Conservation (phyloP, 495 filamentous ascomycete genomes). For the Penicillium egyptiacum region DNA sequence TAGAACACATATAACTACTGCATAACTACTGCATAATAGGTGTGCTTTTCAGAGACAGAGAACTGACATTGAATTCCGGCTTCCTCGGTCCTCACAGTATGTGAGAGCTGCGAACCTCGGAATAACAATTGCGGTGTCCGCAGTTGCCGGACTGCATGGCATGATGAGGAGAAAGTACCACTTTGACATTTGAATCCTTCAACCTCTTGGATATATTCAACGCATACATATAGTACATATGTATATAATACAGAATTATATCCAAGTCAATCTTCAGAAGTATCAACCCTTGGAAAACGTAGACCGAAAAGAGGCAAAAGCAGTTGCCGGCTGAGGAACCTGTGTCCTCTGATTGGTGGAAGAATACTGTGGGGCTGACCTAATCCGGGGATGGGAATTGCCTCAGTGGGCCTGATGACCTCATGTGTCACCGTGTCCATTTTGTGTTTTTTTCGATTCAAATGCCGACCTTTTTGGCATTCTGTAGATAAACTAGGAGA, state of each 20-base stretch:
- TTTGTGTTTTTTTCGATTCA: slow-evolving; percentile 4
- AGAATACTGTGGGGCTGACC: not conserved
- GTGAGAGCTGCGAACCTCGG: slow-evolving; percentile 1
- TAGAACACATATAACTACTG: no score
- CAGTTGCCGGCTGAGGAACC: slow-evolving; percentile 23
- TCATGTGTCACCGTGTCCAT: slow-evolving; percentile 10
- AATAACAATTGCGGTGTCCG: slow-evolving; percentile 9
- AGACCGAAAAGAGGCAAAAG: slow-evolving; percentile 9
- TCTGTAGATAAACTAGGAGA: slow-evolving; percentile 1
- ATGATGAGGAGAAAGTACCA: not conserved
- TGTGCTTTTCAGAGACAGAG: not conserved
- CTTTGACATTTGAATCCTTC: not conserved
- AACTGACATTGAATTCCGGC: slow-evolving; percentile 3
- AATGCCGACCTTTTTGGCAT: slow-evolving; percentile 24
- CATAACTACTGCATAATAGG: no score
- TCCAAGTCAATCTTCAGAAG: not conserved
- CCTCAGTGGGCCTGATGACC: slow-evolving; percentile 16
- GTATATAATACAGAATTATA: not conserved
- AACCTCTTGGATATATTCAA: not conserved
- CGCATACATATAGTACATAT: not conserved
- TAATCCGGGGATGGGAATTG: slow-evolving; percentile 22
- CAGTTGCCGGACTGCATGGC: slow-evolving; percentile 2
- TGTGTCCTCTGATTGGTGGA: slow-evolving; percentile 21
- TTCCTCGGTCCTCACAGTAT: not conserved
- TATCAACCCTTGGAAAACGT: not conserved